These are phyloP conservation scores for Lactarius vividus DNA, from an alignment of 768 basidiomycete genomes.

Conservation along the genomic window DNA sequence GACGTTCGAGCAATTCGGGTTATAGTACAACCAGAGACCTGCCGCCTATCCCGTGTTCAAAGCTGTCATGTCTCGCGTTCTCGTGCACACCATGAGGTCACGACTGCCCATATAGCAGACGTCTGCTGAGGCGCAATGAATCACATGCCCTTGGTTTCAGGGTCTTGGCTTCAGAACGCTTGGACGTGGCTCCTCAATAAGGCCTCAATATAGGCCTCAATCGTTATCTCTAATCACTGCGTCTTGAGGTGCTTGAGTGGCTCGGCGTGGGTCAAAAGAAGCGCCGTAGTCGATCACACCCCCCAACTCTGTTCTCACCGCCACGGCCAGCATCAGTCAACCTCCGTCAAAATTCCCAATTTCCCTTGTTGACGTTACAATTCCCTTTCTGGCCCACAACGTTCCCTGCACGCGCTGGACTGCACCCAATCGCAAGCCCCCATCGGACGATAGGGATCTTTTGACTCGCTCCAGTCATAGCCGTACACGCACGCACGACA, in stretches of 20 bases:
- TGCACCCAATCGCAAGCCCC: neutral
- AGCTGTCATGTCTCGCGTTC: neutral
- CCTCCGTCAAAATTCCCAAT: neutral
- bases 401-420: neutral
- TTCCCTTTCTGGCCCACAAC: neutral
- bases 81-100: neutral
- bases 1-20: neutral
- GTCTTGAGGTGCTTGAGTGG: neutral
- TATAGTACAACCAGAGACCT: neutral
- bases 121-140: neutral
- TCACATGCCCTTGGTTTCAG: conserved; percentile 16
- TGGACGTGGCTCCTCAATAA: neutral
- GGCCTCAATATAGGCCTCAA: too few relatives aligned
- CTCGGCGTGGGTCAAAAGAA: neutral
- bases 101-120: neutral
- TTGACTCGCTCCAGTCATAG: neutral
- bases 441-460: conserved; percentile 8
- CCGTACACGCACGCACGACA: neutral
- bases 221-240: conserved; percentile 3
- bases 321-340: neutral
- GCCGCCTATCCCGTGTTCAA: neutral
- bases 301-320: neutral
- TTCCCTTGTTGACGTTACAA: neutral
- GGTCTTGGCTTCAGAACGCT: conserved; percentile 7
- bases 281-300: conserved; percentile 3